Evolutionary conservation across 1,284 basidiomycete genomes (phyloP).

Genomic region (Ustilago curta): DNA sequence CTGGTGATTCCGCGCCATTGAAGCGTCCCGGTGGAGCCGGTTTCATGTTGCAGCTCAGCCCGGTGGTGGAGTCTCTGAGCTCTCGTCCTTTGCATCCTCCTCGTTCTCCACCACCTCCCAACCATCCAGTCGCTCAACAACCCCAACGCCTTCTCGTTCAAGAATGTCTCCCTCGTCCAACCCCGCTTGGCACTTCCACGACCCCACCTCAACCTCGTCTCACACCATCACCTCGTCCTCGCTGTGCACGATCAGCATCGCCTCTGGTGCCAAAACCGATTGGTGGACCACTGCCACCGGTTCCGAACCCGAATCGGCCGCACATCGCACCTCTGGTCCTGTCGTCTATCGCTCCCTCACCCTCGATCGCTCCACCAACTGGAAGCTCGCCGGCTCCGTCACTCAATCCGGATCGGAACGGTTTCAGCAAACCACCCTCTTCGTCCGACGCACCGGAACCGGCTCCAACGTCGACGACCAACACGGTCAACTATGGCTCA

Average conservation of each 20-base stretch:
- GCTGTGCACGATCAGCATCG: conserved; percentile 7
- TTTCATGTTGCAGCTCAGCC: too few species aligned
- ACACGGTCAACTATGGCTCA: conserved; percentile 33
- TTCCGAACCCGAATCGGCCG: conserved; percentile 31
- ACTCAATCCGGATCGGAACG: conserved; percentile 25
- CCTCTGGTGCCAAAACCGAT: conserved; percentile 25
- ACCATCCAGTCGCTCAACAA: too few species aligned
- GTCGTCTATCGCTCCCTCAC: conserved; percentile 13
- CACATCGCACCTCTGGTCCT: conserved; percentile 32
- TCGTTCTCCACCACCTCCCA: too few species aligned
- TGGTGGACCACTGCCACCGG: conserved; percentile 39
- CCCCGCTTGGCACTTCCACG: conserved; percentile 16
- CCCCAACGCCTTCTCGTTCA: too few species aligned
- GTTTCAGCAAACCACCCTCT: conserved; percentile 44
- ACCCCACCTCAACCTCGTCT: conserved; percentile 22
- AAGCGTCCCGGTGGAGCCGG: too few species aligned
- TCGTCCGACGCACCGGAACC: conserved; percentile 8
- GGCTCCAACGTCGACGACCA: conserved; percentile 1
- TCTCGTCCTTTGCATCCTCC: too few species aligned
- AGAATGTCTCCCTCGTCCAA: too few species aligned
- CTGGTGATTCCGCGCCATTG: too few species aligned
- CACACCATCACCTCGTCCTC: conserved; percentile 7
- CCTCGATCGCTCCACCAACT: background rate
- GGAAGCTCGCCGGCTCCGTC: conserved; percentile 18
- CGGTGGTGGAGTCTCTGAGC: too few species aligned